Evolutionary conservation across 192 early-diverging fungal genomes (phyloP), one percentile per base, ranked within the genome.

Genomic region (Coemansia sp.): DNA sequence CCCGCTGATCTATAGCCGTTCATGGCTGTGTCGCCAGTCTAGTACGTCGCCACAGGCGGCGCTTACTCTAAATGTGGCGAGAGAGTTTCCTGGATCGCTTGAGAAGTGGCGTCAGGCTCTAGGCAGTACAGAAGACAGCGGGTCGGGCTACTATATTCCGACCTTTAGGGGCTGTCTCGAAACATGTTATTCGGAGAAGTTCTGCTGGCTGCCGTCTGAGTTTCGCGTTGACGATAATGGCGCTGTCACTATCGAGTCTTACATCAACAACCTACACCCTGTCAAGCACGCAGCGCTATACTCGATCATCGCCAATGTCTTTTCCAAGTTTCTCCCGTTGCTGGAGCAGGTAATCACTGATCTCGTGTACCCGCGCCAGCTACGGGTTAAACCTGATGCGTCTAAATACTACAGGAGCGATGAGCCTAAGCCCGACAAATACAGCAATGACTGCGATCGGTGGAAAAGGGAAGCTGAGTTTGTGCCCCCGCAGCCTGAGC

Each of bases 201-300:
- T 46, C 12, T 34, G 68, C 68, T 91, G 90, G 90, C 77, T 91
- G 9, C 89, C 91, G 0, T 70, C 82, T 12, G 90, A 36, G 34
- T 36, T 36, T 36, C 34, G 34, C 34, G 34, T 36, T 36, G 34
- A 36, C 34, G 34, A 36, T 8, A 36, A 36, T 36, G 34, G 34
- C 34, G 1, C 34, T 5, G 34, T 36, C 34, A 36, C 34, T 36
- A 36, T 36, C 34, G 34, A 36, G 34, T 36, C 34, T 36, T 36
- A 36, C 34, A 36, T 36, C 34, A 36, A 89, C 84, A 91, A 91
- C 55, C 62, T 90, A 18, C 80, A 90, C 63, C 89, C 86, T 3
- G 13, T 60, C 27, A 72, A 84, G n/a, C 66, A 77, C 67, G 67
- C 66, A 13, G 73, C 72, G 16, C 57, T 87, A 70, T 89, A 91